Evolutionary conservation across 208 protist species (phyloP), one percentile per base, ranked within the genome.

Genomic region (Phytomonas francai): DNA sequence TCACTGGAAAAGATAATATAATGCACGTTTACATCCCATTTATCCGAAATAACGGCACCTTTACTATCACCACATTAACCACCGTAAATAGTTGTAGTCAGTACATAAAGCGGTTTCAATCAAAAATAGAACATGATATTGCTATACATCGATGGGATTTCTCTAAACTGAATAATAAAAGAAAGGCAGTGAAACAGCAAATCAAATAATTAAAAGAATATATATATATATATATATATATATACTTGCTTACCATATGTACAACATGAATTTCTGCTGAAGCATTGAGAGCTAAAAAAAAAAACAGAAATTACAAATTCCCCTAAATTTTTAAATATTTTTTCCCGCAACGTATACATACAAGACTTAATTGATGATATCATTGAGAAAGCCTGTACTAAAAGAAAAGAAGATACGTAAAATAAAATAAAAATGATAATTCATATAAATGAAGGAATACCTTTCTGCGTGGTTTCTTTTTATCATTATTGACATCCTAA

Each of bases 1-100:
- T 25, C 27, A 65, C 49, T 28, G 31, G 42, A 56, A 54, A 54
- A 67, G 63, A 70, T 73, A 49, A 30, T 31, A 31, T 36, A 22
- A 45, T 4, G n/a, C 30, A 65, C 32, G n/a, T 65, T 29, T 49
- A 49, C 61, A 36, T 45, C n/a, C 7, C 25, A 54, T 54, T 54
- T 25, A 25, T 54, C 11, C 25, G 45, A 54, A 54, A 54, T 25
- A 54, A 54, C 3, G 45, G 16, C 45, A 54, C 22, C 8, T 25
- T 54, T 54, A 2, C 45, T 9, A 54, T 25, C 45, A 49, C 45
- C 19, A 6, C 16, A 25, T 6, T 25, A 54, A 25, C 8, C 19
- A 54, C 45, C 19, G 2, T 54, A 5, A 54, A 54, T 25, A 25
- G 19, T 22, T 12, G 25, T 54, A 54, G 45, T 19, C 19, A 54